Conservation (phyloP, 768 basidiomycete species). For the Agaricus subrufescens region DNA sequence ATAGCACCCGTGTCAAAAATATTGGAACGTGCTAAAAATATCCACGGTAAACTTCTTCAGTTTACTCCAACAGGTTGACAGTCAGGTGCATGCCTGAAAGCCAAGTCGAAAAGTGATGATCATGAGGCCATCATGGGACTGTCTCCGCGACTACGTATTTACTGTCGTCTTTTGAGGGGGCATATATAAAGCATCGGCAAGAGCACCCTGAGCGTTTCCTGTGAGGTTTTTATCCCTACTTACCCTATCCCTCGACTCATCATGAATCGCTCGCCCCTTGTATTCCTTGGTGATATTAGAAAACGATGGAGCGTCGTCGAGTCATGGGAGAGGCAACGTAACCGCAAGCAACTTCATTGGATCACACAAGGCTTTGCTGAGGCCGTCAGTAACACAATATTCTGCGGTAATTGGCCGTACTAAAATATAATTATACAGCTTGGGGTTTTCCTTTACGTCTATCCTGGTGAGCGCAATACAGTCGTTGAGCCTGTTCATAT, state of each 20-base stretch:
- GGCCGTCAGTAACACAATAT: constrained; percentile 30
- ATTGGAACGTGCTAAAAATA: too few relatives aligned
- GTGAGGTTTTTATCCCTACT: neutral
- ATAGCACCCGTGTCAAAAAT: too few relatives aligned
- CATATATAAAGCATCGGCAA: constrained; percentile 1
- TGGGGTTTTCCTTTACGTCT: constrained; percentile 60
- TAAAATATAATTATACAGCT: constrained; percentile 27
- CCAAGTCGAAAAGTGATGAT: neutral
- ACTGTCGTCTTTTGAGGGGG: neutral
- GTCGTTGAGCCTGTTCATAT: neutral
- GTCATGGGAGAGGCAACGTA: constrained; percentile 47
- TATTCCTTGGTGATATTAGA: constrained; percentile 39
- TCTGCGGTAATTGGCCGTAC: neutral
- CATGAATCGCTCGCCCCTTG: constrained; percentile 16
- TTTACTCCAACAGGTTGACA: constrained; percentile 1
- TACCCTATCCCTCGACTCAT: neutral
- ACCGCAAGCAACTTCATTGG: constrained; percentile 42
- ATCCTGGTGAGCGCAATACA: constrained; percentile 32
- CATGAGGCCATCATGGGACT: constrained; percentile 3
- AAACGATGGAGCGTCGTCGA: constrained; percentile 33
- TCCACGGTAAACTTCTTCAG: neutral
- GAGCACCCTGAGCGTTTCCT: too few relatives aligned
- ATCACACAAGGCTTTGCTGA: constrained; percentile 59
- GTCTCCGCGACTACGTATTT: neutral
- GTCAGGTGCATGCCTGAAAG: neutral